phyloP scores from a whole-genome alignment of 2,329 filamentous ascomycete species.

The Chaetomium strumarium region DNA sequence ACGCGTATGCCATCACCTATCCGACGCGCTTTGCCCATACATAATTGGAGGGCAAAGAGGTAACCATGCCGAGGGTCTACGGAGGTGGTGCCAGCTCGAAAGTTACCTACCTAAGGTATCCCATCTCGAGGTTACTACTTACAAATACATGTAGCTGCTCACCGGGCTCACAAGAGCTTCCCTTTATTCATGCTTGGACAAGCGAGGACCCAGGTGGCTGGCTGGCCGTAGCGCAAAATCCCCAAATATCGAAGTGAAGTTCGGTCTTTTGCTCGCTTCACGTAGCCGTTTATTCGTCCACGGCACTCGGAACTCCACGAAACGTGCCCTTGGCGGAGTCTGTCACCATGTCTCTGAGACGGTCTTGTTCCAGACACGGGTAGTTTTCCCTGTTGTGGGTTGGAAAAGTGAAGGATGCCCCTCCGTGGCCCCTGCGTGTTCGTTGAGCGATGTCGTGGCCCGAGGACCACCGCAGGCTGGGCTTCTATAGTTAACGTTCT shows the following conservation, averaged over 20 bases:
- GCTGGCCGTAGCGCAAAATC: not conserved
- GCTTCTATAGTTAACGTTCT: not conserved
- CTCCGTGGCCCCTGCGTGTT: not conserved
- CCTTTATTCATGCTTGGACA: constrained; percentile 1
- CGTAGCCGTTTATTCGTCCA: constrained; percentile 18
- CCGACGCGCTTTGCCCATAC: not conserved
- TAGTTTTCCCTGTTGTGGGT: not conserved
- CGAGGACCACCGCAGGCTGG: not conserved
- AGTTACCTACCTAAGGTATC: too few relatives aligned
- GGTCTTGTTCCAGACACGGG: not conserved
- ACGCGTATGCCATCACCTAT: not conserved
- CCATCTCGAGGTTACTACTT: not conserved
- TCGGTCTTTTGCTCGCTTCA: constrained; percentile 17
- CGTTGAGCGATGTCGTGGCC: not conserved
- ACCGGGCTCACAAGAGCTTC: not conserved
- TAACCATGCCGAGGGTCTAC: not conserved
- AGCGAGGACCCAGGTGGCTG: not conserved
- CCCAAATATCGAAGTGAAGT: not conserved
- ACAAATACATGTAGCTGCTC: not conserved
- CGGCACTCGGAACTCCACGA: constrained; percentile 8
- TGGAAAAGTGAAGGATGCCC: not conserved
- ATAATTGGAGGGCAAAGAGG: not conserved
- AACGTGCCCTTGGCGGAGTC: constrained; percentile 14
- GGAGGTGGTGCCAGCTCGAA: not conserved
- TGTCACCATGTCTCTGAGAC: not conserved